These are phyloP conservation scores for Coemansia sp. DNA, from an alignment of 192 early-diverging fungal species.

Conservation along the genomic window DNA sequence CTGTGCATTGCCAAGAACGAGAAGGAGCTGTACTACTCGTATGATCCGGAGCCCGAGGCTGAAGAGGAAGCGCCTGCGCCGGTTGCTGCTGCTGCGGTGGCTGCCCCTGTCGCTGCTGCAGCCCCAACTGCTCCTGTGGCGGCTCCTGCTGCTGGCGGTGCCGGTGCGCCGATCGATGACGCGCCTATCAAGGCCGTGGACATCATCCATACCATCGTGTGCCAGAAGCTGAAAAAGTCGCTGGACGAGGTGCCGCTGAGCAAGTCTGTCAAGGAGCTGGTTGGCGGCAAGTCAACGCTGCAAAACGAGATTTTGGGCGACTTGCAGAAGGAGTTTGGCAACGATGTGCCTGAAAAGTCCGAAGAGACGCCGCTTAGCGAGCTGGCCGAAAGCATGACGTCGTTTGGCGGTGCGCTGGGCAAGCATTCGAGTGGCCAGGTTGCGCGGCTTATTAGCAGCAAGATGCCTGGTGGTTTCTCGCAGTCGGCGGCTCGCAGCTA, in stretches of 20 bases:
- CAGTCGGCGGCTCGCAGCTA: background rate
- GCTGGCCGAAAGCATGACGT: slow-evolving; percentile 1
- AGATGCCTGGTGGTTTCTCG: slow-evolving; percentile 56
- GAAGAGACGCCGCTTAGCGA: slow-evolving; percentile 5
- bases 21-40: slow-evolving; percentile 93
- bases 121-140: slow-evolving; percentile 58
- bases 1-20: slow-evolving; percentile 86
- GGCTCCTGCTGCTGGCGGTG: slow-evolving; percentile 41
- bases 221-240: slow-evolving; percentile 92
- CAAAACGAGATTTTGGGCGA: slow-evolving; percentile 95
- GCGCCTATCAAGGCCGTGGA: slow-evolving; percentile 80
- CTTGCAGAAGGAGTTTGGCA: slow-evolving; percentile 55
- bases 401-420: slow-evolving; percentile 65
- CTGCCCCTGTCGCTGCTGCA: slow-evolving; percentile 53
- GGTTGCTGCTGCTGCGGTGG: slow-evolving; percentile 58
- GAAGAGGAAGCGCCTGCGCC: slow-evolving; percentile 53
- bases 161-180: slow-evolving; percentile 67
- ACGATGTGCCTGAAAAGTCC: slow-evolving; percentile 75
- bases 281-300: slow-evolving; percentile 92
- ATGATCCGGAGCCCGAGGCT: slow-evolving; percentile 69
- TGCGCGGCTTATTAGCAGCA: slow-evolving; percentile 1
- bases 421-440: slow-evolving; percentile 54
- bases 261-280: slow-evolving; percentile 79
- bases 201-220: slow-evolving; percentile 78
- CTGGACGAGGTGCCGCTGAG: slow-evolving; percentile 72